Evolutionary conservation across 78 protist species (phyloP), one percentile per base, ranked within the genome.

Genomic region (Dictyostelium brefeldianum): DNA sequence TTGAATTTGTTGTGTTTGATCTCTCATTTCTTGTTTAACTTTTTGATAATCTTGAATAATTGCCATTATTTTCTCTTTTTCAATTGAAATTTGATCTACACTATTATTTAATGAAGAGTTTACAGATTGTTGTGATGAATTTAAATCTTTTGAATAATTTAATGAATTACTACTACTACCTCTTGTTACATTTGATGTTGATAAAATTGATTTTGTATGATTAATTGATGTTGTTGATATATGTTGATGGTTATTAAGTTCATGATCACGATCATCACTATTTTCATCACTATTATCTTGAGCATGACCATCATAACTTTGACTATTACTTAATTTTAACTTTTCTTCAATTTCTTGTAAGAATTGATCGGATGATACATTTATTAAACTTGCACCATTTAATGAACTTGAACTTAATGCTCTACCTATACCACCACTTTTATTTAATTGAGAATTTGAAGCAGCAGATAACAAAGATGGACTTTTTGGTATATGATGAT

Each of bases 21-120:
- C 93, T 25, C 73, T 87, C 20, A 41, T 22, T 43, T 71, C 78
- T 47, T 87, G 75, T 51, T 87, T 87, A 11, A 57, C 47, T 36
- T 65, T 56, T 64, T 87, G 81, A 65, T 77, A 77, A 3, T 87
- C 93, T 50, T 74, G 51, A 43, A 87, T 74, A 4, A 87, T 47
- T 27, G 62, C 59, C 14, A 77, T 12, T 31, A 87, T 17, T 62
- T 87, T 87, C 25, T 77, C 92, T n/a, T 87, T 87, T 15, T 59
- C 81, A 78, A 87, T 59, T 4, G 84, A 47, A 17, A 84, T 51
- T n/a, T 62, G 18, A 25, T 80, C 64, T 11, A 5, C n/a, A 53
- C 53, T 75, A 7, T 22, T 18, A 20, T n/a, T 75, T 36, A 36
- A 36, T 36, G 43, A 36, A 3, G 43, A 36, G 43, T 36, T 36